Evolutionary conservation across 306 rosid species (phyloP), one percentile per base, ranked within the genome.

Genomic region (Herpetospermum pedunculosum): DNA sequence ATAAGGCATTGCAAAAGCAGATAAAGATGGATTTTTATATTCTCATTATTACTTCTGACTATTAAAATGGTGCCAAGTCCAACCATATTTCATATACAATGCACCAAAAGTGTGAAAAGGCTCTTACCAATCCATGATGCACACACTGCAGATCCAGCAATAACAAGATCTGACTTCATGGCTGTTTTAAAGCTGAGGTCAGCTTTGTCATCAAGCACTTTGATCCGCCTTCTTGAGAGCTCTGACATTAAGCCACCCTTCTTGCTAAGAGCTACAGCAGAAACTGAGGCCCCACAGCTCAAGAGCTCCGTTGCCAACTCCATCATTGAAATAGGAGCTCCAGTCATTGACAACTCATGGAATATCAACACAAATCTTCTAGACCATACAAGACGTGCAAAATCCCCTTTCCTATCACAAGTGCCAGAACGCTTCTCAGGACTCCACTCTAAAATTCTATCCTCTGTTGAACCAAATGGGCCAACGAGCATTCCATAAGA

Each of bases 321-420:
- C 96, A 93, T 83, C 97, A 90, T 93, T 40, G 98, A 89, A 77
- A 88, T 87, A 11, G 98, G 98, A 64, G 98, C 93, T 44, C 98
- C 98, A 15, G 94, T 93, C 96, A 92, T 87, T n/a, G 98, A 92
- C 64, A 90, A 90, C 62, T 92, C 97, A 73, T 93, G 98, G 80
- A 93, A 93, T 70, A 93, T 80, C 77, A 93, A 75, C 58, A 90
- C 77, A 83, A 90, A 93, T 48, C 92, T 88, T 79, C 86, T 88
- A 21, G 92, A 93, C 90, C 87, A 77, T 68, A 90, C 97, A 58
- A 89, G 85, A 26, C 85, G 83, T 15, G 88, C 83, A 55, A 90
- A 93, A 68, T 90, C 90, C 65, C 86, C 84, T 74, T 86, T 87
- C 85, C 86, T 83, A 65, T 87, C 78, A 76, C 98, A 90, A 12